Base-by-base conservation (phyloP, 129 eudicot genomes). In the Tanacetum coccineum region DNA sequence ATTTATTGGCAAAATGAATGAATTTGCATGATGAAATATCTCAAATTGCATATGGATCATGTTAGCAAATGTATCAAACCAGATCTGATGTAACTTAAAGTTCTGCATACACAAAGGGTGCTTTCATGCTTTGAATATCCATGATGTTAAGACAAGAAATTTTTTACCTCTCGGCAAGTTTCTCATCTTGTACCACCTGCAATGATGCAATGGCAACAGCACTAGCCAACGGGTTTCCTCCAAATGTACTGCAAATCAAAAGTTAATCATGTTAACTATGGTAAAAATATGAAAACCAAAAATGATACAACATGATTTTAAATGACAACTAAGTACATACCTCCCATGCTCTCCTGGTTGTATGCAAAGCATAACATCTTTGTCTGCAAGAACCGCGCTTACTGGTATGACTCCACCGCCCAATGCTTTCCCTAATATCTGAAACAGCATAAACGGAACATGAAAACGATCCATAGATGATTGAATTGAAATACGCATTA, bases 281-380 rank as follows among this genome's bases (percentile, higher is more conserved):
- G 9, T 12, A 28, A 36, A 4, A 5, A 8, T 4, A 66, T 8
- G 30, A 8, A 39, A 46, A 56, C 66, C 40, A 13, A 19, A 68
- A 42, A 51, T 12, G 30, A 54, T 10, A 4, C 0, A 11, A 22
- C n/a, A 46, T n/a, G 13, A 39, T 15, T 14, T 47, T 20, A 30
- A 49, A 8, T 40, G 46, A n/a, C 13, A 22, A 44, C 0, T 47
- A 59, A 59, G 58, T 21, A 9, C 4, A 72, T 69, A 93, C 99
- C 99, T 94, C 72, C 99, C 99, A 76, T 94, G 99, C 76, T 94
- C 99, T 49, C 99, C 99, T 13, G 99, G 97, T 40, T 80, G 90
- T 63, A 94, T 89, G 73, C 99, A 88, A 56, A 93, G 92, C 99
- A 89, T 93, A 59, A 94, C 82, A 76, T 89, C 95, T 87, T 87